These are phyloP conservation scores for Ascochyta rabiei DNA, from an alignment of 2,329 filamentous ascomycete genomes.

Conservation along the genomic window DNA sequence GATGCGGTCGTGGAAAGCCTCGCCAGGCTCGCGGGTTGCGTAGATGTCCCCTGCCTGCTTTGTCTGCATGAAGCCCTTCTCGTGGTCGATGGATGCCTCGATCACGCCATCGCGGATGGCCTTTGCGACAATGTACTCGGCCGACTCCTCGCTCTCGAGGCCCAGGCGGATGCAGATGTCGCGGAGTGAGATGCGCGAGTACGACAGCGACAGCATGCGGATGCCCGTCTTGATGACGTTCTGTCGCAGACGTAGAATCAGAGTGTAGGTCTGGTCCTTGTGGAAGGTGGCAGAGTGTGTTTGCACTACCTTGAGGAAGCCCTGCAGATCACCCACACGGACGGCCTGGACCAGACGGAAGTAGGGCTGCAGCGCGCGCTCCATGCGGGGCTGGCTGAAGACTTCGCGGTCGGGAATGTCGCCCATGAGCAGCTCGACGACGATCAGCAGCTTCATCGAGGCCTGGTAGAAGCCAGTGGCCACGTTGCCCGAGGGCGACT, in stretches of 20 bases:
- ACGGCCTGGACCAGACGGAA: slow-evolving; percentile 93
- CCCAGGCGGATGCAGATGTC: slow-evolving; percentile 97
- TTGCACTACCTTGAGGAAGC: slow-evolving; percentile 86
- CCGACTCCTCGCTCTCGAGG: slow-evolving; percentile 92
- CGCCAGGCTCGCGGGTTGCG: slow-evolving; percentile 90
- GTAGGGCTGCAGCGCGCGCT: slow-evolving; percentile 88
- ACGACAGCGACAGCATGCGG: slow-evolving; percentile 97
- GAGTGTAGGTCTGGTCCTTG: slow-evolving; percentile 90
- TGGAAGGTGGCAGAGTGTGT: slow-evolving; percentile 84
- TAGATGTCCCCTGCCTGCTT: slow-evolving; percentile 97
- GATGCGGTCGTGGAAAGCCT: slow-evolving; percentile 98
- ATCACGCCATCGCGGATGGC: slow-evolving; percentile 97
- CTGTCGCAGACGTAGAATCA: slow-evolving; percentile 92
- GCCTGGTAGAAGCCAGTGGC: slow-evolving; percentile 95
- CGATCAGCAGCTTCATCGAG: slow-evolving; percentile 92
- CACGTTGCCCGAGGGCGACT: slow-evolving; percentile 87
- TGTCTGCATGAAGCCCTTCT: slow-evolving; percentile 97
- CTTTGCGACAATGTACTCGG: slow-evolving; percentile 99
- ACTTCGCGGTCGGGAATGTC: slow-evolving; percentile 95
- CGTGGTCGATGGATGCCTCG: slow-evolving; percentile 90
- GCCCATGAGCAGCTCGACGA: slow-evolving; percentile 97
- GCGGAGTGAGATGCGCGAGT: slow-evolving; percentile 93
- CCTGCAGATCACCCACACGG: slow-evolving; percentile 92
- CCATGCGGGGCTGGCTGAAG: slow-evolving; percentile 87
- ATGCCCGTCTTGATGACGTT: slow-evolving; percentile 99